Evolutionary conservation across 345 rosid species (phyloP), one percentile per base, ranked within the genome.

Genomic region (Camelina neglecta): DNA sequence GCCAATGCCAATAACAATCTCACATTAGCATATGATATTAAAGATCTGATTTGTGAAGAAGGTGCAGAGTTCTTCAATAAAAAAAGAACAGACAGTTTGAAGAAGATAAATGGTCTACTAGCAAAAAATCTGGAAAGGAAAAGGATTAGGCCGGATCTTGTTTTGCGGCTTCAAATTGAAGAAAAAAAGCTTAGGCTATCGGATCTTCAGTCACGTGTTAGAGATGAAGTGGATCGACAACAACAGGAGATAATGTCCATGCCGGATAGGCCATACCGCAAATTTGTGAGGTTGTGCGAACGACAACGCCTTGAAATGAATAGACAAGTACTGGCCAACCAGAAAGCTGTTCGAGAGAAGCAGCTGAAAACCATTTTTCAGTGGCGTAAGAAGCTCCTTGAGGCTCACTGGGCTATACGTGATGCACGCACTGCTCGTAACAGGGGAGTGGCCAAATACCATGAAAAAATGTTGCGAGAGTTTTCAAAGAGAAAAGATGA

Each of bases 301-400:
- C 94, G 98, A 45, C 99, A 96, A 70, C 87, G 99, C 24, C 83
- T 90, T 81, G 99, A 96, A 81, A 83, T 91, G 84, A 80, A 88
- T 35, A 87, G 99, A 71, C 99, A 96, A 77, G 90, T 96, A 61
- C 93, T 88, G 76, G 87, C 88, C 54, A 88, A 90, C 76, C 97
- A 88, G 78, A 93, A 87, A 75, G 94, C 96, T 67, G 74, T 82
- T 60, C 86, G 94, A 83, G 98, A 96, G 79, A 96, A 91, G 83
- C 99, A 96, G 75, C 73, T 90, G 84, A 96, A 96, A 84, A 84
- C 99, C 74, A 88, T 96, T 81, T 91, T 90, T 79, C 97, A 89
- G 77, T 96, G 99, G 99, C 98, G 99, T 56, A 96, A 96, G 85
- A 96, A 87, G 78, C 96, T 96, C 84, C 90, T 96, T 55, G 99